Conservation (phyloP, 129 eudicot species). For the Tanacetum coccineum region DNA sequence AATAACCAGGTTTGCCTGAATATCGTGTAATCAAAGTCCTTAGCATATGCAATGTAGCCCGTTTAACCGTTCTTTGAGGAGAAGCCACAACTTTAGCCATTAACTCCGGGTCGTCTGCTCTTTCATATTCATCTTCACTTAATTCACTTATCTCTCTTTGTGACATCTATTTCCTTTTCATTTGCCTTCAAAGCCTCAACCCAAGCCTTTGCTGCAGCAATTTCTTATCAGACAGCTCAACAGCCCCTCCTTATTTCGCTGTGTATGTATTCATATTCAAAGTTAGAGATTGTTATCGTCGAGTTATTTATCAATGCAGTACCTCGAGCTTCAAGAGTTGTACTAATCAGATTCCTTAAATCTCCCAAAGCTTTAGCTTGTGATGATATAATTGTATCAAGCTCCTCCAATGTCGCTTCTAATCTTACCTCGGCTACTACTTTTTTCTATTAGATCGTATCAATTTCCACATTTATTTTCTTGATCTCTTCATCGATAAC, state of each 20-base stretch:
- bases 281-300: no score
- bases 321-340: no score
- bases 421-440: conserved; percentile 41
- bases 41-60: conserved; percentile 6
- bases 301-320: no score
- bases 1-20: conserved; percentile 9
- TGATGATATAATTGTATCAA: conserved; percentile 45
- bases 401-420: conserved; percentile 50
- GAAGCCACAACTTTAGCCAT: conserved; percentile 17
- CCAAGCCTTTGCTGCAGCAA: no score
- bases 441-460: conserved; percentile 15
- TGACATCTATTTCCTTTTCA: conserved; percentile 45
- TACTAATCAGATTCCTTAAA: conserved; percentile 40
- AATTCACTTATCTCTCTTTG: conserved; percentile 36
- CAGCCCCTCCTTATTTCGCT: no score
- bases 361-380: conserved; percentile 50
- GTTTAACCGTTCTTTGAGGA: conserved; percentile 21
- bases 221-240: no score
- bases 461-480: no score
- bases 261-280: no score
- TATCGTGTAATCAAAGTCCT: conserved; percentile 15
- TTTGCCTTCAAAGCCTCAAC: conserved; percentile 65
- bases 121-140: conserved; percentile 31
- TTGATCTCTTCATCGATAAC: no score
- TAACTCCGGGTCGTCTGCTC: conserved; percentile 15